Evolutionary conservation across 305 asterid genomes (phyloP), one percentile per base, ranked within the genome.

Genomic region (Ajuga reptans): DNA sequence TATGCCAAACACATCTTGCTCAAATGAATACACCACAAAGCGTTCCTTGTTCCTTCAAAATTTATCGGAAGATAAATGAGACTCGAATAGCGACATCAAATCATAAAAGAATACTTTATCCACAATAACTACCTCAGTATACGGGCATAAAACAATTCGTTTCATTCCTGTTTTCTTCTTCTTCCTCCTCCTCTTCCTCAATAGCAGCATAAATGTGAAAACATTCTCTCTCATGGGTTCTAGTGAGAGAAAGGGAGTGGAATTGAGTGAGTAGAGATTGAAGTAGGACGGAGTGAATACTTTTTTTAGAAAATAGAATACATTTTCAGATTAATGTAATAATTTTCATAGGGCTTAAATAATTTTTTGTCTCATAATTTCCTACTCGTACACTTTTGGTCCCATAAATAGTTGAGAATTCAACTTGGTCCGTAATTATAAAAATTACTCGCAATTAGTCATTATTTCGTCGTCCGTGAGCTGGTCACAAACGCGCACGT

Each of bases 11-110:
- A 14, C 51, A 36, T 80, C 82, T 83, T 81, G 85, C 87, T 78
- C 85, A 81, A 83, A 81, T 83, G 87, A 81, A 70, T 81, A 63
- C 76, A 78, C 85, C 87, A 81, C 9, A 16, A 53, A 52, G 15
- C 34, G 14, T 33, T 54, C 37, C 1, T 1, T 6, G 39, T 1
- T 54, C 75, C 83, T 73, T 57, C 71, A 73, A 73, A 65, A 68
- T 10, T 5, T 0, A 21, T 21, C 1, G 4, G 7, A 56, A 6
- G 6, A 1, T 3, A 33, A 14, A 56, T 55, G 24, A 56, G 24
- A 55, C 3, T 31, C 2, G 6, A 56, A n/a, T 3, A 36, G 27
- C 33, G 10, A 4, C 9, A 7, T 7, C 8, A 3, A 50, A 16
- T 1, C 6, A 34, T 6, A 16, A 16, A 4, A 41, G 17, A 4